Base-by-base conservation (phyloP, 2,329 filamentous ascomycete species). In the Apiospora pterosperma region DNA sequence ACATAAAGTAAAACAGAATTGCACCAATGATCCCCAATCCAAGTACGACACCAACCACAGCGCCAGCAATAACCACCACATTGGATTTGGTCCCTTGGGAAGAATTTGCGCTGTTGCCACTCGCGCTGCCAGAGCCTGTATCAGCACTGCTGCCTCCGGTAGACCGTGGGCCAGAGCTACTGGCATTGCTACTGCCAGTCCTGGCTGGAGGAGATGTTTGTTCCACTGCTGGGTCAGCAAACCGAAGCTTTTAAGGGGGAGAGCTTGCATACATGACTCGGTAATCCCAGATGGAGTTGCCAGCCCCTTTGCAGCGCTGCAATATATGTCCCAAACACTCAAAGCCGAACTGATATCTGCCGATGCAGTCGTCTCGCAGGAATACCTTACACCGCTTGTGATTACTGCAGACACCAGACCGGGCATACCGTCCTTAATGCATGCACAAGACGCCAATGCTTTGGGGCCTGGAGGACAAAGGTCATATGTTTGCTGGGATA, bases 391-490 rank as follows among this genome's bases (percentile, higher is more conserved):
- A 1, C 74, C 69, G 0, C 79, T 80, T 0, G 79, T 81, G n/a
- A 86, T 75, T 4, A 69, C 71, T 67, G 76, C 82, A 6, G 79
- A 78, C 6, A 85, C 73, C 0, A 71, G 69, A n/a, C 72, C 74
- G 1, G 77, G 77, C 75, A 85, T 81, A 25, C 79, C 78, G 3
- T 78, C 77, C 67, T 85, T 85, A 63, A 86, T 67, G 64, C 84
- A 87, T 5, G 77, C 79, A 64, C 84, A 86, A 0, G 83, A 85
- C 0, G 84, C 84, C 2, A 86, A 74, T 11, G 80, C 81, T 66
- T 82, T 76, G 0, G 82, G 81, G 0, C 82, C 83, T 0, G 70
- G 68, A 0, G 80, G 81, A 55, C 84, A 86, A 34, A 80, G 62
- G n/a, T 75, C 72, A 14, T 71, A 69, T 0, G 76, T 77, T 74